A percentile compares a stretch with the other conserved stretches of the same genome.
Conservation (phyloP, 1,284 basidiomycete genomes). For the Sporisorium graminicola region DNA sequence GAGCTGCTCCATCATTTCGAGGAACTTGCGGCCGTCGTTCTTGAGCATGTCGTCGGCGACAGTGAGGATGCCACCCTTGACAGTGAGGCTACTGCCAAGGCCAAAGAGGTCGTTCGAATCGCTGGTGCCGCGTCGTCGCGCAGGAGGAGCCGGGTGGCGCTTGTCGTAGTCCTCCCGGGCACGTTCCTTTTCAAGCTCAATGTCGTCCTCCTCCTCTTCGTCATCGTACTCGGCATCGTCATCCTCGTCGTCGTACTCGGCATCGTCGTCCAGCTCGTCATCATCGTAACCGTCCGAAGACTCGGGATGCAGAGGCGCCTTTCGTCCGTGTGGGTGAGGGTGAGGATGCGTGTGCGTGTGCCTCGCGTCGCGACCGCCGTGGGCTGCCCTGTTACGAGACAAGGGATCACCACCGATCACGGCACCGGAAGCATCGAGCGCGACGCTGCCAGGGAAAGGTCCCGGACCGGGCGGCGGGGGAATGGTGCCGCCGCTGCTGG, state of each 20-base stretch:
- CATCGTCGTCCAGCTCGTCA: constrained; percentile 64
- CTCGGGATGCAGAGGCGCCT: constrained; percentile 43
- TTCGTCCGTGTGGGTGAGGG: constrained; percentile 39
- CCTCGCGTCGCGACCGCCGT: constrained; percentile 30
- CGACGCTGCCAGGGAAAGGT: constrained; percentile 96
- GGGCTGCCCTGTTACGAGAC: constrained; percentile 27
- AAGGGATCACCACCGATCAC: constrained; percentile 79
- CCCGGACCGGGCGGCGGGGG: constrained; percentile 94
- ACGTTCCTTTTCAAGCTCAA: constrained; percentile 63
- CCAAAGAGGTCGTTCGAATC: constrained; percentile 78
- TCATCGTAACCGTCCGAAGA: constrained; percentile 61
- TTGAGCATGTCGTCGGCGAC: constrained; percentile 98
- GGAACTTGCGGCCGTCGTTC: constrained; percentile 97
- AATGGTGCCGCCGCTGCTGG: constrained; percentile 84
- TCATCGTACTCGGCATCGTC: constrained; percentile 68
- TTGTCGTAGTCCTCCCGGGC: constrained; percentile 63
- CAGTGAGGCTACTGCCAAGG: constrained; percentile 82
- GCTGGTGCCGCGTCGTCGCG: constrained; percentile 34
- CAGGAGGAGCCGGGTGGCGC: constrained; percentile 32
- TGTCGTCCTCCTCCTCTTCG: constrained; percentile 62
- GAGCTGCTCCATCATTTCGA: constrained; percentile 99
- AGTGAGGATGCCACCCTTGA: constrained; percentile 95
- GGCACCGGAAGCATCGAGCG: constrained; percentile 86
- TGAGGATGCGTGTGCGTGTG: constrained; percentile 58
- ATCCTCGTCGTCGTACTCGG: constrained; percentile 75